Evolutionary conservation across 2,329 filamentous ascomycete species (phyloP).

Genomic region (Aspergillus piperis): DNA sequence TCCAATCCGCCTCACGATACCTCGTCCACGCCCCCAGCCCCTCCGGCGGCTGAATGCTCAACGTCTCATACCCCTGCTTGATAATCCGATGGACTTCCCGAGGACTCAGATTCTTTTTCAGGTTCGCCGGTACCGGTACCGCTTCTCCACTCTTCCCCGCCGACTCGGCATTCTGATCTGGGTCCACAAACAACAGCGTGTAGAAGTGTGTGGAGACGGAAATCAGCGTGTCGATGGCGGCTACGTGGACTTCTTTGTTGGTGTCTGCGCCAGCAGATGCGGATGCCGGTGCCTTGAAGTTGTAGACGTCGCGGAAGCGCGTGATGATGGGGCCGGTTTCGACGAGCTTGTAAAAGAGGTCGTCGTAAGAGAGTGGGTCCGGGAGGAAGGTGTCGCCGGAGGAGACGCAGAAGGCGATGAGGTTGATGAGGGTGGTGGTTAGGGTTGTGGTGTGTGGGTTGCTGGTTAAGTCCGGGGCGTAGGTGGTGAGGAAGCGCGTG

Average conservation of each 20-base stretch:
- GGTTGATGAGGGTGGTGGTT: slow-evolving; percentile 74
- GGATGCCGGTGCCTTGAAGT: slow-evolving; percentile 35
- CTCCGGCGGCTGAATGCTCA: slow-evolving; percentile 87
- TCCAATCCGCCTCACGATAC: slow-evolving; percentile 85
- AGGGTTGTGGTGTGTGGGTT: slow-evolving; percentile 71
- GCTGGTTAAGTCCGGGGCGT: slow-evolving; percentile 72
- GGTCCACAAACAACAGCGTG: slow-evolving; percentile 62
- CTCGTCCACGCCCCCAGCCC: slow-evolving; percentile 82
- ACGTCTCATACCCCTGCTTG: slow-evolving; percentile 92
- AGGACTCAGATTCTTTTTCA: slow-evolving; percentile 72
- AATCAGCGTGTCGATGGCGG: slow-evolving; percentile 80
- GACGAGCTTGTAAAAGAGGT: slow-evolving; percentile 97
- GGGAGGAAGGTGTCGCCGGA: slow-evolving; percentile 89
- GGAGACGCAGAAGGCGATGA: slow-evolving; percentile 81
- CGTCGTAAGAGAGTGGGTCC: slow-evolving; percentile 83
- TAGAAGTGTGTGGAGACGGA: slow-evolving; percentile 82
- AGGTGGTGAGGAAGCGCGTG: slow-evolving; percentile 86
- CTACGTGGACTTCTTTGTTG: slow-evolving; percentile 46
- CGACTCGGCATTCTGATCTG: slow-evolving; percentile 49
- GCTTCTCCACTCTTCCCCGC: slow-evolving; percentile 23
- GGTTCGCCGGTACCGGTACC: slow-evolving; percentile 32
- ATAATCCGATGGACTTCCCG: slow-evolving; percentile 86
- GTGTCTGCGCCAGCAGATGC: slow-evolving; percentile 12
- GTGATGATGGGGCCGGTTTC: slow-evolving; percentile 81
- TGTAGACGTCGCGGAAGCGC: slow-evolving; percentile 80